Evolutionary conservation across 176 grass and related monocot genomes (phyloP).

Genomic region (Aechmea fasciata): DNA sequence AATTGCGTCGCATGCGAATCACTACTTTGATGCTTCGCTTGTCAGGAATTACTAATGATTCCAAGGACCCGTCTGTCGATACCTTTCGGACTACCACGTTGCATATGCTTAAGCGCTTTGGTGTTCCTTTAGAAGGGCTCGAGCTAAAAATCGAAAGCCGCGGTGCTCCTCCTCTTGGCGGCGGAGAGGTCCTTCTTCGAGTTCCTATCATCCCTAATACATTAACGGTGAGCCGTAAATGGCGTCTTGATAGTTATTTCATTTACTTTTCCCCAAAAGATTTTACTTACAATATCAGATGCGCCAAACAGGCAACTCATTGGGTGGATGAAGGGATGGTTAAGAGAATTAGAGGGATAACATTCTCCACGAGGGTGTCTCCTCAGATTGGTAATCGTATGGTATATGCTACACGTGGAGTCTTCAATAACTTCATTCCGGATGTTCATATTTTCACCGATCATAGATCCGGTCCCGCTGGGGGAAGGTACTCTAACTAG

Average conservation of each 20-base stretch:
- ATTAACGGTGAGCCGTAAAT: constrained; percentile 39
- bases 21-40: neutral
- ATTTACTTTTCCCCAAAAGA: neutral
- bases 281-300: too few relatives aligned
- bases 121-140: constrained; percentile 70
- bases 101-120: constrained; percentile 87
- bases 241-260: neutral
- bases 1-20: neutral
- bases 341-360: constrained; percentile 83
- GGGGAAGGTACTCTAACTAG: constrained; percentile 45
- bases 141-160: constrained; percentile 77
- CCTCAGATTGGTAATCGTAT: constrained; percentile 60
- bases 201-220: constrained; percentile 54
- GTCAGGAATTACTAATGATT: constrained; percentile 86
- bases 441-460: constrained; percentile 94
- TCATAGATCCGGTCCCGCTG: constrained; percentile 41
- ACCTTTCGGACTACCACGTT: constrained; percentile 61
- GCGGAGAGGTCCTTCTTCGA: constrained; percentile 68
- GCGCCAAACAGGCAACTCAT: constrained; percentile 35
- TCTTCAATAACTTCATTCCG: constrained; percentile 72
- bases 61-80: constrained; percentile 68
- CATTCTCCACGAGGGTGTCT: constrained; percentile 71
- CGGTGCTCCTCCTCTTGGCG: constrained; percentile 70
- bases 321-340: constrained; percentile 95
- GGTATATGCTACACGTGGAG: constrained; percentile 65